phyloP scores from a whole-genome alignment of 371 early-diverging fungal species.

The Mortierella polycephala region DNA sequence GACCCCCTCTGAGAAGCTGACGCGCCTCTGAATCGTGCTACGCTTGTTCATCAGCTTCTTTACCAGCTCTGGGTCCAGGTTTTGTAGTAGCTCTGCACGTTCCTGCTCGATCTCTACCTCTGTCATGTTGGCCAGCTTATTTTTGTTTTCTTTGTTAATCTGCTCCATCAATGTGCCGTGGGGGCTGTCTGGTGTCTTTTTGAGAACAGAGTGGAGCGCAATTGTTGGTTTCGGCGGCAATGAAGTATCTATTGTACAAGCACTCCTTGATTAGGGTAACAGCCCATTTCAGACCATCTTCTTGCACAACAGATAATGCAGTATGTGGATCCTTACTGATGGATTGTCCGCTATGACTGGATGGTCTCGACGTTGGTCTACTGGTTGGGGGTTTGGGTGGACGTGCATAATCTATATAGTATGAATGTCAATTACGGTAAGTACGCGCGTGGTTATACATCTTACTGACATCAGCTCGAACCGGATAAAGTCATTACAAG shows the following conservation, averaged over 20 bases:
- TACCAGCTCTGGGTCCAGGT: constrained; percentile 66
- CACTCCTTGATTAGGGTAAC: not conserved
- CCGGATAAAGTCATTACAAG: no score
- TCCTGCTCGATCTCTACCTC: constrained; percentile 70
- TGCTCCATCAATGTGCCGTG: constrained; percentile 43
- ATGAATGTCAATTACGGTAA: not conserved
- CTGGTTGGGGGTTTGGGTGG: constrained; percentile 12
- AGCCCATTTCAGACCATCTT: not conserved
- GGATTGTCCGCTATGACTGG: not conserved
- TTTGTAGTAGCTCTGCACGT: constrained; percentile 64
- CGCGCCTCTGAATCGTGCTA: constrained; percentile 21
- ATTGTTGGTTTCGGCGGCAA: constrained; percentile 10
- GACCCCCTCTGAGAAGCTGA: constrained; percentile 41
- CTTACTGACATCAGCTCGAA: no score
- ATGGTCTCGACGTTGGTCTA: constrained; percentile 5
- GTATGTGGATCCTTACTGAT: constrained; percentile 2
- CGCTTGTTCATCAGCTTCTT: constrained; percentile 58
- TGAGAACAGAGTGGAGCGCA: constrained; percentile 24
- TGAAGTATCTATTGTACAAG: not conserved
- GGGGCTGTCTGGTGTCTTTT: constrained; percentile 16
- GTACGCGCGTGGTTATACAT: no score
- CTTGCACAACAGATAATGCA: not conserved
- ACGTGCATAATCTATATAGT: constrained; percentile 11
- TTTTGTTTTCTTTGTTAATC: constrained; percentile 68
- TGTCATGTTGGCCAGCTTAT: constrained; percentile 68